Evolutionary conservation across 306 rosid genomes (phyloP).

Genomic region (Acacia confusa): DNA sequence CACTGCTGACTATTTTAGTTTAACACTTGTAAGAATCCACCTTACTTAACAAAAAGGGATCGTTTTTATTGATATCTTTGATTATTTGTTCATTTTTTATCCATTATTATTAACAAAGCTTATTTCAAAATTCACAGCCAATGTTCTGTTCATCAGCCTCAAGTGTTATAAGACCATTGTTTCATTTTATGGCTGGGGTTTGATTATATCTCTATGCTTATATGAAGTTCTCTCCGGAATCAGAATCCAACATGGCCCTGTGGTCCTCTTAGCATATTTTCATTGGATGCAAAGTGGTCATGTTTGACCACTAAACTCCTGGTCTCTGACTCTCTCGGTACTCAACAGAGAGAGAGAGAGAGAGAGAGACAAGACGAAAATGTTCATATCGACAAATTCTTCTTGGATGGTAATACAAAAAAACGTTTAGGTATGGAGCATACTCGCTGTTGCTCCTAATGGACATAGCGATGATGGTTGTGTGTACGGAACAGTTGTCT

Average conservation of each 20-base stretch:
- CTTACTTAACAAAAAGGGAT: conserved; percentile 29
- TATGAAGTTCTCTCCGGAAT: neutral
- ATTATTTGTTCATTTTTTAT: conserved; percentile 4
- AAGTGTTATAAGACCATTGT: neutral
- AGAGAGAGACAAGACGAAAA: neutral
- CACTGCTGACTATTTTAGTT: conserved; percentile 29
- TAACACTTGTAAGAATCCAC: conserved; percentile 29
- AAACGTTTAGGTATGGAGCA: neutral
- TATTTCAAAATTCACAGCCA: neutral
- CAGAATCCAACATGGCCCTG: neutral
- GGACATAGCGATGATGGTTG: neutral
- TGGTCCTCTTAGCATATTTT: conserved; percentile 12
- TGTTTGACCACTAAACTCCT: neutral
- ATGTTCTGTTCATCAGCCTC: conserved; percentile 18
- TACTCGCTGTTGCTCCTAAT: neutral
- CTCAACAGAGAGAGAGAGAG: neutral
- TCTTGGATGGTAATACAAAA: conserved; percentile 4
- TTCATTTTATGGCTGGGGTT: neutral
- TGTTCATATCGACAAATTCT: neutral
- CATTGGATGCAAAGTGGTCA: conserved; percentile 9
- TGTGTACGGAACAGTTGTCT: neutral
- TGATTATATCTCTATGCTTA: too few species aligned
- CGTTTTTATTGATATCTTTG: conserved; percentile 27
- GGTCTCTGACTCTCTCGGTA: neutral
- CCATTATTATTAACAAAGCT: neutral